Percentiles rank a stretch among this genome's conserved stretches.
Conservation (phyloP, 176 grass and related monocot genomes). For the bread wheat (Triticum aestivum) region IWGSC_CS_RefSeq_v2.1 NC_057802.1:277978174-277978673, state of each 20-base stretch:
- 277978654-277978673: slow-evolving; percentile 96
- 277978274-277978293: slow-evolving; percentile 96
- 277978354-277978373: slow-evolving; percentile 88
- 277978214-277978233: slow-evolving; percentile 84
- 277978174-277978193: slow-evolving; percentile 94
- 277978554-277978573: slow-evolving; percentile 65
- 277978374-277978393: slow-evolving; percentile 88
- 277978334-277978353: slow-evolving; percentile 91
- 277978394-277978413: slow-evolving; percentile 89
- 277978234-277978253: slow-evolving; percentile 90
- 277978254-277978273: slow-evolving; percentile 96
- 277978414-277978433: slow-evolving; percentile 83
- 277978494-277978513: slow-evolving; percentile 91
- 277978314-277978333: slow-evolving; percentile 96
- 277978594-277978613: slow-evolving; percentile 98
- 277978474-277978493: slow-evolving; percentile 90
- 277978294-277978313: slow-evolving; percentile 80
- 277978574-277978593: slow-evolving; percentile 76
- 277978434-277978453: slow-evolving; percentile 52
- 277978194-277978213: slow-evolving; percentile 98
- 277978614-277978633: slow-evolving; percentile 99
- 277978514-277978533: slow-evolving; percentile 88
- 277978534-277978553: slow-evolving; percentile 76
- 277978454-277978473: slow-evolving; percentile 68
- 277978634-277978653: slow-evolving; percentile 97